Conservation (phyloP, 2,329 filamentous ascomycete species). For the Fusarium abutilonis region DNA sequence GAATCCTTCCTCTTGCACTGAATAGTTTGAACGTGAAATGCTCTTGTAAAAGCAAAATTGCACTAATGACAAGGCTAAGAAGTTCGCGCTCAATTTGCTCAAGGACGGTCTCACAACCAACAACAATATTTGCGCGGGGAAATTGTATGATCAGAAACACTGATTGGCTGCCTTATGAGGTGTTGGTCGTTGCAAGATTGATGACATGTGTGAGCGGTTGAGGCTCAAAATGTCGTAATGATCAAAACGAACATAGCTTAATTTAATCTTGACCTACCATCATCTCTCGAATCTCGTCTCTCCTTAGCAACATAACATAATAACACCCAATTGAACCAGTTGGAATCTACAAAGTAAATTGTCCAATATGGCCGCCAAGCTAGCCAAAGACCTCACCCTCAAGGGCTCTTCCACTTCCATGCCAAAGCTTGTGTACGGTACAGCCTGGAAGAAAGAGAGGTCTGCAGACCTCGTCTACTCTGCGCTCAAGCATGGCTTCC, state of each 20-base stretch:
- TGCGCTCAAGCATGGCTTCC: constrained; percentile 75
- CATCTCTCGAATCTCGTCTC: neutral
- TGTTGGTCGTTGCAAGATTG: constrained; percentile 8
- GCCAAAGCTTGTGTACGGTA: constrained; percentile 75
- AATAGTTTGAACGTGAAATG: neutral
- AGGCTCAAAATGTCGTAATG: constrained; percentile 29
- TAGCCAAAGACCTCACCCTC: constrained; percentile 50
- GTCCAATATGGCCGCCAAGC: constrained; percentile 29
- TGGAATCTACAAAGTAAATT: neutral
- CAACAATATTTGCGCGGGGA: constrained; percentile 1
- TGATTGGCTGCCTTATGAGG: constrained; percentile 18
- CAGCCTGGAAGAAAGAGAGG: constrained; percentile 82
- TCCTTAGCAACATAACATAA: neutral
- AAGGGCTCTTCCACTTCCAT: constrained; percentile 51
- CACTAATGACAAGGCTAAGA: neutral
- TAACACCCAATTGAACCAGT: neutral
- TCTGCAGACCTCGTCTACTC: constrained; percentile 74
- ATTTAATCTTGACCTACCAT: constrained; percentile 1
- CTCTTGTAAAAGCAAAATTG: too few species aligned
- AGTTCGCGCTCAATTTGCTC: neutral
- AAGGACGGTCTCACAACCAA: neutral
- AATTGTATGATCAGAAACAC: neutral
- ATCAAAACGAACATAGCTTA: neutral
- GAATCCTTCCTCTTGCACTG: neutral
- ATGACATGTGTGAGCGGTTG: constrained; percentile 16